Evolutionary conservation across 2,329 filamentous ascomycete genomes (phyloP).

Genomic region (Trichoderma koningiopsis): DNA sequence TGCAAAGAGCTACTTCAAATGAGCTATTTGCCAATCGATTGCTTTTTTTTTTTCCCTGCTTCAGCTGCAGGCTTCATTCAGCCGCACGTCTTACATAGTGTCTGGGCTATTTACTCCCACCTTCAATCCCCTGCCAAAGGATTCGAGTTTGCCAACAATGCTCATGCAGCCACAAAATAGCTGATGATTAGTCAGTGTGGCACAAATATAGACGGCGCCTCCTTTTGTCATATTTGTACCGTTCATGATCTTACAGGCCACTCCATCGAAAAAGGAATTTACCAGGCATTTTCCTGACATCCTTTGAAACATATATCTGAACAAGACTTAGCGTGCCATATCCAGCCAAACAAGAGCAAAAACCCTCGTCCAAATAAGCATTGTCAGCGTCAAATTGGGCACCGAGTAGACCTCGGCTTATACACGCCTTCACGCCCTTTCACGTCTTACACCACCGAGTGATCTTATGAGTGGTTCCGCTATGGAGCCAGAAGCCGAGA

Average conservation of each 20-base stretch:
- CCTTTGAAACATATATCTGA: constrained; percentile 10
- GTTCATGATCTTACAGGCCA: not conserved
- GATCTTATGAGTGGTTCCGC: not conserved
- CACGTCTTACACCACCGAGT: not conserved
- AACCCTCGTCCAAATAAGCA: not conserved
- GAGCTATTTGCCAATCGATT: not conserved
- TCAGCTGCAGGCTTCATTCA: not conserved
- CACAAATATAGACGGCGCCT: constrained; percentile 11
- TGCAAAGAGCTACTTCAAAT: not conserved
- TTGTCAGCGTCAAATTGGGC: not conserved
- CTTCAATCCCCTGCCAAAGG: not conserved
- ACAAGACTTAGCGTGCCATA: not conserved
- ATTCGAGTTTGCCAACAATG: not conserved
- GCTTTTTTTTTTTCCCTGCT: not conserved
- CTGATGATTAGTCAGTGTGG: not conserved
- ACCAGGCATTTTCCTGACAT: not conserved
- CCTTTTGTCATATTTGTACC: not conserved
- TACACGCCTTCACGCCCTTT: constrained; percentile 20
- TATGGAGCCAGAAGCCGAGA: constrained; percentile 1
- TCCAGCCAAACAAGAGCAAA: not conserved
- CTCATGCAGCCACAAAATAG: not conserved
- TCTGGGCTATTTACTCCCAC: not conserved
- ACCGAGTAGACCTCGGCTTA: not conserved
- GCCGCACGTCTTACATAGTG: not conserved
- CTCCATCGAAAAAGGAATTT: not conserved